Evolutionary conservation across 306 rosid genomes (phyloP), one percentile per base, ranked within the genome.

Genomic region (Lithocarpus polystachyus): DNA sequence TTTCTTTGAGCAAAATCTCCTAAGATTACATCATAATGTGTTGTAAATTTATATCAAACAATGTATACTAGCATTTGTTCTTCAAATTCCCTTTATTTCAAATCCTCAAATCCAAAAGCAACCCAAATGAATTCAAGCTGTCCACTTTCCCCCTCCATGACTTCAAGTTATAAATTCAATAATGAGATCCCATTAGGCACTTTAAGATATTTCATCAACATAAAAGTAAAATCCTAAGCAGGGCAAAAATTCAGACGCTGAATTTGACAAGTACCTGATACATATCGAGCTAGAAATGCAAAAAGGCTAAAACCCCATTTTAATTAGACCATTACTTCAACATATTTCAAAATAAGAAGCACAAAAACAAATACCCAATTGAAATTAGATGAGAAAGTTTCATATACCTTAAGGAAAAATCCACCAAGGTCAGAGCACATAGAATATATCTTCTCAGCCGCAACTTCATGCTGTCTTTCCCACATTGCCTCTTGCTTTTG

Each of bases 361-460:
- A 76, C 57, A 20, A 33, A n/a, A 61, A n/a, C 9, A 59, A 72
- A 56, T 53, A 48, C 28, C 37, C 28, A 62, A 17, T n/a, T 43
- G 72, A 53, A 73, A 37, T 7, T 15, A 57, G 51, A 59, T 5
- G 22, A 8, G 19, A 59, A 56, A 75, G n/a, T n/a, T 5, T 48
- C 23, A 22, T 67, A 45, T 75, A 92, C 99, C 97, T 95, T 95
- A 53, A 95, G 97, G 86, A 93, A 95, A 84, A 95, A 95, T 71
- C 99, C 99, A 57, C 99, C 97, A 48, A 95, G 88, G 86, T 93
- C 94, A 1, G 88, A 71, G 68, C 99, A 95, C 98, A 95, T 89
- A 79, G 85, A 76, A 74, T 89, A 90, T 81, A 95, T 89, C 92
- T 95, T 95, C 7, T 90, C 93, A 1, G 99, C 98, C 29, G 98